Evolutionary conservation across 768 basidiomycete genomes (phyloP).

Genomic region (Serendipita sp.): DNA sequence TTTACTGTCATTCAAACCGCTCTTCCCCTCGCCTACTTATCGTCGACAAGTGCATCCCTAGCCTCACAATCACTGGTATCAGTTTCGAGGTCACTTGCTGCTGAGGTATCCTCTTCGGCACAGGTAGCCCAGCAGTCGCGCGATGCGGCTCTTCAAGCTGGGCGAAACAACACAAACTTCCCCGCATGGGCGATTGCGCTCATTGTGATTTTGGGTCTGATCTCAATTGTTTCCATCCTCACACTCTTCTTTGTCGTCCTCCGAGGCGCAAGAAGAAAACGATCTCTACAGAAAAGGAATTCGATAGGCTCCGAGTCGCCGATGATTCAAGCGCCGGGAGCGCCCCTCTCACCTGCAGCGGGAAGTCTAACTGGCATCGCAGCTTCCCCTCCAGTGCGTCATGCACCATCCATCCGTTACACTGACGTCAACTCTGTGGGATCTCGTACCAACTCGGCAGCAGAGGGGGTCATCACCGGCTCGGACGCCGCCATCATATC

Average conservation of each 20-base stretch:
- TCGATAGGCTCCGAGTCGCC: slow-evolving; percentile 69
- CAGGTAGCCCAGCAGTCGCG: slow-evolving; percentile 14
- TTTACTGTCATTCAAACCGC: slow-evolving; percentile 48
- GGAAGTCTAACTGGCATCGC: slow-evolving; percentile 15
- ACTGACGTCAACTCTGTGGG: slow-evolving; percentile 5
- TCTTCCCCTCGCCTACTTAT: slow-evolving; percentile 23
- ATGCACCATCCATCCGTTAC: slow-evolving; percentile 4
- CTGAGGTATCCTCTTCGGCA: slow-evolving; percentile 7
- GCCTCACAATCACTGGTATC: not conserved
- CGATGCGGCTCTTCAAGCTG: slow-evolving; percentile 33
- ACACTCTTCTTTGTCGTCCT: slow-evolving; percentile 57
- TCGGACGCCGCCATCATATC: slow-evolving; percentile 88
- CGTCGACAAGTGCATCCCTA: slow-evolving; percentile 17
- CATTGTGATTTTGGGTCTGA: slow-evolving; percentile 69
- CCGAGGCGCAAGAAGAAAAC: slow-evolving; percentile 29
- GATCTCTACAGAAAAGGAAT: slow-evolving; percentile 39
- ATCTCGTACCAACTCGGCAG: slow-evolving; percentile 13
- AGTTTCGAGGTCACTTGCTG: not conserved
- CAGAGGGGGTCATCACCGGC: slow-evolving; percentile 57
- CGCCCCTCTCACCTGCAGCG: slow-evolving; percentile 6
- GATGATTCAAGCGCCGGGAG: slow-evolving; percentile 37
- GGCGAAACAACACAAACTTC: slow-evolving; percentile 28
- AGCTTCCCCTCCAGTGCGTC: slow-evolving; percentile 15
- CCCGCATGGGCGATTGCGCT: slow-evolving; percentile 88
- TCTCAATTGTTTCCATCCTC: slow-evolving; percentile 57